Evolutionary conservation across 768 basidiomycete species (phyloP).

Genomic region (Trametes elegans): DNA sequence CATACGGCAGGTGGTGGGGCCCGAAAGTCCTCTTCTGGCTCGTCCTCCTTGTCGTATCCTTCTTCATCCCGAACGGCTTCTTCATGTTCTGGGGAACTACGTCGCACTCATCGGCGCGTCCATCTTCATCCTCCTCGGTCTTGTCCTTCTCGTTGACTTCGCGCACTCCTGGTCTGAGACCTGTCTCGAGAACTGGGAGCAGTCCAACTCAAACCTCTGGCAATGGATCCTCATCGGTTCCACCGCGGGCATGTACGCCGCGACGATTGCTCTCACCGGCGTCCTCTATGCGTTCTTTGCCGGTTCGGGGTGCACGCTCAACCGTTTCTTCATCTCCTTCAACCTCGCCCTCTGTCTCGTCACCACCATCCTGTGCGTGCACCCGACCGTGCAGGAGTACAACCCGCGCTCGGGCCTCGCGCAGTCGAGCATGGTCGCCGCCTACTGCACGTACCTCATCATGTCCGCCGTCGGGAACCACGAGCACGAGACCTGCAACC

Average conservation of each 20-base stretch:
- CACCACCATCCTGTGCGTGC: slow-evolving; percentile 79
- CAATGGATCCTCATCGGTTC: slow-evolving; percentile 94
- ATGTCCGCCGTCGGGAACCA: slow-evolving; percentile 94
- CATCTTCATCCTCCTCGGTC: slow-evolving; percentile 93
- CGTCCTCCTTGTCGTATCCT: slow-evolving; percentile 73
- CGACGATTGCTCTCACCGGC: slow-evolving; percentile 81
- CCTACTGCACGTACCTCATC: slow-evolving; percentile 94
- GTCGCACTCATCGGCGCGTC: slow-evolving; percentile 88
- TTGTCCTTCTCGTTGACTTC: slow-evolving; percentile 97
- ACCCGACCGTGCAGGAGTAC: slow-evolving; percentile 84
- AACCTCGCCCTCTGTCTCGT: slow-evolving; percentile 81
- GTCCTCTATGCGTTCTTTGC: slow-evolving; percentile 93
- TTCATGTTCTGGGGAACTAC: slow-evolving; percentile 99
- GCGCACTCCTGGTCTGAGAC: slow-evolving; percentile 99
- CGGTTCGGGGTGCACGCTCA: slow-evolving; percentile 80
- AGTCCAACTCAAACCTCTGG: slow-evolving; percentile 84
- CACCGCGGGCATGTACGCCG: slow-evolving; percentile 84
- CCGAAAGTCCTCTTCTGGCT: slow-evolving; percentile 93
- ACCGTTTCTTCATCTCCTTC: slow-evolving; percentile 96
- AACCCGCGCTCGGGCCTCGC: slow-evolving; percentile 95
- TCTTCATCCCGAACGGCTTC: slow-evolving; percentile 96
- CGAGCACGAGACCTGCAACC: slow-evolving; percentile 84
- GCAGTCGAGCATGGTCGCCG: slow-evolving; percentile 95
- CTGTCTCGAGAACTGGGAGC: slow-evolving; percentile 95
- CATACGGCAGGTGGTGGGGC: slow-evolving; percentile 86